A percentile compares a stretch with the other conserved stretches of the same genome.
Conservation (phyloP, 106 monocot genomes). For the Dendrobium huoshanense region DNA sequence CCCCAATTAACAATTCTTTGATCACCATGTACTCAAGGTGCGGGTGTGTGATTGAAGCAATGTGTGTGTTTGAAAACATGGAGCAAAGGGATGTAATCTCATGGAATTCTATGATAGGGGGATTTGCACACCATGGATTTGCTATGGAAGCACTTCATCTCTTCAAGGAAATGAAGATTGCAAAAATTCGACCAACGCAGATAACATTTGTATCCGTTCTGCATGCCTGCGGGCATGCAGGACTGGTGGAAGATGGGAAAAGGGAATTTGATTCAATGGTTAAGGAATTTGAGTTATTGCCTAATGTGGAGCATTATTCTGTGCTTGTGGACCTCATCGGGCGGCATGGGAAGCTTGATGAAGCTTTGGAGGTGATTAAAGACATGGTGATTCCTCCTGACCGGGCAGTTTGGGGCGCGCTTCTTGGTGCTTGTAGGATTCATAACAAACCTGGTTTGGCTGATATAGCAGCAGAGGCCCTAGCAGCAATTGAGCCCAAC, state of each 20-base stretch:
- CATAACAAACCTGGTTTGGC: slow-evolving; percentile 51
- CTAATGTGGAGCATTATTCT: slow-evolving; percentile 77
- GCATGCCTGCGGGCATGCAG: slow-evolving; percentile 70
- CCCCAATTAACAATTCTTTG: slow-evolving; percentile 70
- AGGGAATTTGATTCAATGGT: slow-evolving; percentile 68
- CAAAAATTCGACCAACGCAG: slow-evolving; percentile 52
- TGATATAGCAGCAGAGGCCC: slow-evolving; percentile 43
- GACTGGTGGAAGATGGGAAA: slow-evolving; percentile 65
- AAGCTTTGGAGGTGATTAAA: slow-evolving; percentile 58
- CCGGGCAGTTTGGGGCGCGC: slow-evolving; percentile 70
- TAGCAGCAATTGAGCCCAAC: slow-evolving; percentile 53
- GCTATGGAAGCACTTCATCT: slow-evolving; percentile 50
- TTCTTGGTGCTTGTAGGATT: slow-evolving; percentile 73
- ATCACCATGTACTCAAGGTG: slow-evolving; percentile 85
- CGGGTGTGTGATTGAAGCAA: slow-evolving; percentile 47
- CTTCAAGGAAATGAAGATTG: slow-evolving; percentile 53
- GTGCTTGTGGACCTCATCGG: slow-evolving; percentile 78
- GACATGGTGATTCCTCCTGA: slow-evolving; percentile 62
- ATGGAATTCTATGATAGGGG: slow-evolving; percentile 88
- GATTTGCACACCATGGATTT: slow-evolving; percentile 68
- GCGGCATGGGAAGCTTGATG: slow-evolving; percentile 63
- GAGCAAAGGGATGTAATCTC: slow-evolving; percentile 47
- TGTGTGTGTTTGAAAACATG: slow-evolving; percentile 47
- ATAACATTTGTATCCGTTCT: slow-evolving; percentile 75
- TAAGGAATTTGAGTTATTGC: slow-evolving; percentile 38